Conservation (phyloP, 2,329 filamentous ascomycete species). For the Cladobotryum protrusum region DNA sequence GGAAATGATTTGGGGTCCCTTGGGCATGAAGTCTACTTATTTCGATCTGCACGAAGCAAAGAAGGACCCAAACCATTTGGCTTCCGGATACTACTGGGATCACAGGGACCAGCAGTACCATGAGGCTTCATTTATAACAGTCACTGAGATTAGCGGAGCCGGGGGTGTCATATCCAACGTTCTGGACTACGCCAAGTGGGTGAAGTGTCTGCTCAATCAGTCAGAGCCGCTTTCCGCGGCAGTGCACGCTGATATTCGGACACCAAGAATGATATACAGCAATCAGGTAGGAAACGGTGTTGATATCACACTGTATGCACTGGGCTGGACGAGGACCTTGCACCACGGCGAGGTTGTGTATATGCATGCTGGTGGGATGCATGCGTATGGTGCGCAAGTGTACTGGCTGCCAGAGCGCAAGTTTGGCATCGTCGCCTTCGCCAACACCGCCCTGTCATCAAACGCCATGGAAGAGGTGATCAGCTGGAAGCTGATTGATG, state of each 20-base stretch:
- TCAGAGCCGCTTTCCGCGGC: constrained; percentile 17
- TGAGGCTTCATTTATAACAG: constrained; percentile 20
- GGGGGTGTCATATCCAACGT: constrained; percentile 40
- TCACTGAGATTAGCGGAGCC: constrained; percentile 31
- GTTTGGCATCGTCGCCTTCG: constrained; percentile 27
- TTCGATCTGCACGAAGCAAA: too few species aligned
- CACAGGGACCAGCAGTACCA: constrained; percentile 18
- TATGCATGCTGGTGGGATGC: constrained; percentile 24
- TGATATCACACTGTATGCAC: constrained; percentile 21
- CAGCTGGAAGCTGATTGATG: constrained; percentile 24
- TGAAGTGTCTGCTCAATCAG: constrained; percentile 38
- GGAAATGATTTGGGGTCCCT: constrained; percentile 20
- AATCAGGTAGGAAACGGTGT: neutral
- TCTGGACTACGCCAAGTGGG: constrained; percentile 46
- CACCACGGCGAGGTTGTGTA: constrained; percentile 24
- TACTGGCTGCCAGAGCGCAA: constrained; percentile 28
- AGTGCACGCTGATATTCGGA: constrained; percentile 24
- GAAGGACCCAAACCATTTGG: constrained; percentile 24
- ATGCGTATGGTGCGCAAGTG: constrained; percentile 22
- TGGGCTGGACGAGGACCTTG: constrained; percentile 24
- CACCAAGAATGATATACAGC: constrained; percentile 23
- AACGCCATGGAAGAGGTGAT: constrained; percentile 24
- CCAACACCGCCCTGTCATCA: constrained; percentile 37
- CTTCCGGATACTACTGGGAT: constrained; percentile 37
- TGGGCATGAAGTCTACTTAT: too few species aligned